Evolutionary conservation across 805 yeast species (phyloP).

Genomic region (Cyberlindnera lachancei): DNA sequence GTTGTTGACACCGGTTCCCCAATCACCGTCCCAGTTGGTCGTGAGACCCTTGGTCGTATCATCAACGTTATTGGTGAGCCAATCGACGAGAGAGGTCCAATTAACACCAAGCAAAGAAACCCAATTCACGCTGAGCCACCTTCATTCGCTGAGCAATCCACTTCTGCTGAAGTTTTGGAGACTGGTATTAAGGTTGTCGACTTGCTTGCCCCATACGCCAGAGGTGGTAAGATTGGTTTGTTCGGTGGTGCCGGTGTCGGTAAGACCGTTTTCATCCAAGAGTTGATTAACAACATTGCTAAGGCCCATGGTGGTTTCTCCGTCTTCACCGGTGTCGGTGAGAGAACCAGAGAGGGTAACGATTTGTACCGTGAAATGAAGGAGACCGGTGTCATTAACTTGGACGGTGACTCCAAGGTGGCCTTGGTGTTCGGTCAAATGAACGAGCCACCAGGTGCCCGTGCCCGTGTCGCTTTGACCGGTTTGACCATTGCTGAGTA

Average conservation of each 20-base stretch:
- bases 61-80: constrained; percentile 99
- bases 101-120: constrained; percentile 83
- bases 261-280: constrained; percentile 99
- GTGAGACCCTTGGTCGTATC: constrained; percentile 98
- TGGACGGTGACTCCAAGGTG: constrained; percentile 99
- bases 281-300: constrained; percentile 98
- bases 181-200: constrained; percentile 99
- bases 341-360: constrained; percentile 99
- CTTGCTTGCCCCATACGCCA: constrained; percentile 97
- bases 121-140: constrained; percentile 99
- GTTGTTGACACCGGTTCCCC: constrained; percentile 97
- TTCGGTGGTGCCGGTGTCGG: constrained; percentile 99
- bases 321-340: constrained; percentile 99
- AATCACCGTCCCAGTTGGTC: constrained; percentile 98
- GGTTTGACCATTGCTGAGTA: constrained; percentile 99
- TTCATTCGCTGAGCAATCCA: constrained; percentile 90
- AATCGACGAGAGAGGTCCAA: constrained; percentile 99
- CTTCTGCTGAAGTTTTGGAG: constrained; percentile 96
- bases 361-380: constrained; percentile 99
- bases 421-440: constrained; percentile 99
- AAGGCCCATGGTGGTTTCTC: constrained; percentile 99
- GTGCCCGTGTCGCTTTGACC: constrained; percentile 99
- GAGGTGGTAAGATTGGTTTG: constrained; percentile 99
- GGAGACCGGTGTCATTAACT: constrained; percentile 99
- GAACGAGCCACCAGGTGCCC: constrained; percentile 99